A percentile compares a stretch with the other conserved stretches of the same genome.
Conservation (phyloP, 2,329 filamentous ascomycete species). For the Teratosphaeria nubilosa region DNA sequence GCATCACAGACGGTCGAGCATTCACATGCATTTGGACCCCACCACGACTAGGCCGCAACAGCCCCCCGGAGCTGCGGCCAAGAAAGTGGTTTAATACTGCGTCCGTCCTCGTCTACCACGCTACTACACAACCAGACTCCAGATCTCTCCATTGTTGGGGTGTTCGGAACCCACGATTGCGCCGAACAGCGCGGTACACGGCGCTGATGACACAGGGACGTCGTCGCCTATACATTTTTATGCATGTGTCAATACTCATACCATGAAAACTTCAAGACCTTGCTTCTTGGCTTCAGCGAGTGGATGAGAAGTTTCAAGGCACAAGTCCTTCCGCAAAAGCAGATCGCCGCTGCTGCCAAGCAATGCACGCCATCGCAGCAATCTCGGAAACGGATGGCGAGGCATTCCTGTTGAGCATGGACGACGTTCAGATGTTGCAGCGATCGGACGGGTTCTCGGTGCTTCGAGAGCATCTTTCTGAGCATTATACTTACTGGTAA, state of each 20-base stretch:
- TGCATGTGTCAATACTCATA: too few relatives aligned
- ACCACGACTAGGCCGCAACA: not conserved
- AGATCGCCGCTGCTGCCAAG: not conserved
- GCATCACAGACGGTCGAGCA: not conserved
- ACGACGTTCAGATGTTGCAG: conserved; percentile 31
- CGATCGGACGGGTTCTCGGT: conserved; percentile 35
- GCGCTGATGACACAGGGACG: not conserved
- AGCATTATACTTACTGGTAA: conserved; percentile 30
- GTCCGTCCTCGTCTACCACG: not conserved
- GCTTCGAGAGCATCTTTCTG: conserved; percentile 32
- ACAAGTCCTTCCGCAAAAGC: not conserved
- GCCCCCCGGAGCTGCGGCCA: too few relatives aligned
- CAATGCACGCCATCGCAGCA: not conserved
- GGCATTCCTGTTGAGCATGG: conserved; percentile 33
- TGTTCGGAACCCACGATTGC: not conserved
- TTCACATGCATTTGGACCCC: not conserved
- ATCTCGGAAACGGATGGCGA: conserved; percentile 15
- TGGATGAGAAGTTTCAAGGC: too few relatives aligned
- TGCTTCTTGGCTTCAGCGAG: too few relatives aligned
- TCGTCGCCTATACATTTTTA: too few relatives aligned
- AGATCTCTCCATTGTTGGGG: not conserved
- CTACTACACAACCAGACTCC: not conserved
- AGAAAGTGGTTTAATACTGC: not conserved
- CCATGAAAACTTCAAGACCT: too few relatives aligned
- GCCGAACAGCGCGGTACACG: not conserved